Conservation (phyloP, 2,329 filamentous ascomycete species). For the Penicillium fuscoglaucum region DNA sequence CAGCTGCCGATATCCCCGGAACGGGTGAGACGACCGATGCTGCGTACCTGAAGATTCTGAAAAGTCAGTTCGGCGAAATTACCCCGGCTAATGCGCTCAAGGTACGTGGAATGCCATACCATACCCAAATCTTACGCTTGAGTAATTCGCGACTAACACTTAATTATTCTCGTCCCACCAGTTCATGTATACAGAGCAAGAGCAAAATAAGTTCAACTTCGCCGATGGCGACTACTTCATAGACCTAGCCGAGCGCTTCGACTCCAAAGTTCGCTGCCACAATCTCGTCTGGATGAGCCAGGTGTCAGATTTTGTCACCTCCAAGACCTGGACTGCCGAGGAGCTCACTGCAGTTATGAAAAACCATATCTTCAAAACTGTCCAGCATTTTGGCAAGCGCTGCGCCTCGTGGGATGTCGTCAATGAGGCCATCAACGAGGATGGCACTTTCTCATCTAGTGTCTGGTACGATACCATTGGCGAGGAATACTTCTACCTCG, state of each 20-base stretch:
- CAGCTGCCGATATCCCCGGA: no score
- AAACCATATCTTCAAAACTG: conserved; percentile 32
- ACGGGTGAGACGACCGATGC: no score
- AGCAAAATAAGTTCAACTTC: conserved; percentile 57
- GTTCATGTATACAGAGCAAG: conserved; percentile 30
- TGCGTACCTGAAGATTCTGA: no score
- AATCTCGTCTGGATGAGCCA: conserved; percentile 50
- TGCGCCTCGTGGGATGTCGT: conserved; percentile 37
- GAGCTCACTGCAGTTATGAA: conserved; percentile 57
- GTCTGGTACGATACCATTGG: conserved; percentile 46
- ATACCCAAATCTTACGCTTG: no score
- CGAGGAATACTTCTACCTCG: conserved; percentile 44
- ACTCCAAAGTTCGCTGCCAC: conserved; percentile 60
- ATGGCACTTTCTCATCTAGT: conserved; percentile 43
- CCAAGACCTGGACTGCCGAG: conserved; percentile 54
- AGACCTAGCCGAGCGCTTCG: conserved; percentile 33
- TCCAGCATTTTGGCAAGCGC: conserved; percentile 26
- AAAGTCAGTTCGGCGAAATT: no score
- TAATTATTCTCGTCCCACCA: no score
- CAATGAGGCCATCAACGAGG: conserved; percentile 39
- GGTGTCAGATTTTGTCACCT: conserved; percentile 50
- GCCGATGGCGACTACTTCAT: conserved; percentile 53
- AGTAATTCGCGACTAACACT: no score
- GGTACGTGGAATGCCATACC: no score
- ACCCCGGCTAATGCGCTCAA: no score